Evolutionary conservation across 116 monocot species (phyloP).

Genomic region (Phalaenopsis hybrid): DNA sequence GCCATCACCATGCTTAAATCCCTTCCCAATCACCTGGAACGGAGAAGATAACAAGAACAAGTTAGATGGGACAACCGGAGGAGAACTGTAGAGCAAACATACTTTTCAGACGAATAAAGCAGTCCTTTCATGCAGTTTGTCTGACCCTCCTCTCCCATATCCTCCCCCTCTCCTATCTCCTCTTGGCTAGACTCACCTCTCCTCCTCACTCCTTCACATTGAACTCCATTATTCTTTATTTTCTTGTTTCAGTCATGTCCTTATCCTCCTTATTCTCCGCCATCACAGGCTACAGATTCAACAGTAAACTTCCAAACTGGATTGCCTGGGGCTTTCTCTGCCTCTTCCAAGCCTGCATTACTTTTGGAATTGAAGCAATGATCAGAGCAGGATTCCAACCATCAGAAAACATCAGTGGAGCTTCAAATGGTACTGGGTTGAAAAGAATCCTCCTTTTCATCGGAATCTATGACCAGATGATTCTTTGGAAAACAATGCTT

Average conservation of each 20-base stretch:
- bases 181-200: conserved; percentile 9
- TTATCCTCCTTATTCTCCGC: neutral
- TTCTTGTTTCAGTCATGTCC: neutral
- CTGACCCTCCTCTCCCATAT: conserved; percentile 28
- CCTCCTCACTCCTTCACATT: neutral
- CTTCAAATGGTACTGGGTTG: neutral
- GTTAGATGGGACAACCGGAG: neutral
- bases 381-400: conserved; percentile 6
- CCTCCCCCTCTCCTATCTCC: conserved; percentile 48
- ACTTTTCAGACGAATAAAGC: conserved; percentile 2
- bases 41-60: neutral
- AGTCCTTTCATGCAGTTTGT: conserved; percentile 28
- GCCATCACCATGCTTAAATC: neutral
- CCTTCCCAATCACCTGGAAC: neutral
- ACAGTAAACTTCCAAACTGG: neutral
- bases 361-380: conserved; percentile 25
- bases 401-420: too few relatives aligned
- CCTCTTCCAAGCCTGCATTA: conserved; percentile 28
- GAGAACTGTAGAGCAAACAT: neutral
- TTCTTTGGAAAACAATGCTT: conserved; percentile 27
- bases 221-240: conserved; percentile 3
- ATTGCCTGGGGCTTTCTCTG: conserved; percentile 24
- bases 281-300: conserved; percentile 11
- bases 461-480: conserved; percentile 31
- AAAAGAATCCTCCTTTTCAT: conserved; percentile 17